Percentiles rank a stretch among this genome's conserved stretches.
These are phyloP conservation scores for Apiospora pterosperma DNA, from an alignment of 2,329 filamentous ascomycete species.

Conservation along the genomic window DNA sequence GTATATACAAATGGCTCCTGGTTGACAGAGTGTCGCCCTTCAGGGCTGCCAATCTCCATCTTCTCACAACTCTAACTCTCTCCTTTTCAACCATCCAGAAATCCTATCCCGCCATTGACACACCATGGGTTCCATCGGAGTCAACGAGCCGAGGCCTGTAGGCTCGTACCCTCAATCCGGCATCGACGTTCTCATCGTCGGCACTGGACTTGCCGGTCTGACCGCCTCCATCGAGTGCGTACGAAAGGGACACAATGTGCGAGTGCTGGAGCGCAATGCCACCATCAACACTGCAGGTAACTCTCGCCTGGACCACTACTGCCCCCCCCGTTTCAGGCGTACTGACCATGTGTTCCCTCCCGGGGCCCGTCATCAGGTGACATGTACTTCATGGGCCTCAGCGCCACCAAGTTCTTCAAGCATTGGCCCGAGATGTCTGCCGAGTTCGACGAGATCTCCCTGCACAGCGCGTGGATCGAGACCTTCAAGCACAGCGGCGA, in stretches of 20 bases:
- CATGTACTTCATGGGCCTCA: conserved; percentile 59
- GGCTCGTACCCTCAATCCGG: conserved; percentile 46
- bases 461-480: conserved; percentile 52
- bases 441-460: conserved; percentile 48
- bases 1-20: background rate
- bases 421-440: conserved; percentile 51
- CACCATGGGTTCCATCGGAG: conserved; percentile 21
- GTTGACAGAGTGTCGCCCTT: background rate
- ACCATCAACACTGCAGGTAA: conserved; percentile 49
- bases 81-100: background rate
- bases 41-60: background rate
- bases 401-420: conserved; percentile 51
- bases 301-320: conserved; percentile 11
- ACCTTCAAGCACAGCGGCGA: conserved; percentile 52
- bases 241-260: conserved; percentile 54
- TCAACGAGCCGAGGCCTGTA: conserved; percentile 42
- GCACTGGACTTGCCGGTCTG: conserved; percentile 57
- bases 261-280: conserved; percentile 43
- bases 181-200: conserved; percentile 50
- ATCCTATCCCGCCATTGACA: background rate
- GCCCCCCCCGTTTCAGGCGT: background rate
- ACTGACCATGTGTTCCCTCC: background rate
- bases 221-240: conserved; percentile 59
- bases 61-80: background rate
- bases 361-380: conserved; percentile 38